Conservation (phyloP, 768 basidiomycete species). For the Calocera viscosa region DNA sequence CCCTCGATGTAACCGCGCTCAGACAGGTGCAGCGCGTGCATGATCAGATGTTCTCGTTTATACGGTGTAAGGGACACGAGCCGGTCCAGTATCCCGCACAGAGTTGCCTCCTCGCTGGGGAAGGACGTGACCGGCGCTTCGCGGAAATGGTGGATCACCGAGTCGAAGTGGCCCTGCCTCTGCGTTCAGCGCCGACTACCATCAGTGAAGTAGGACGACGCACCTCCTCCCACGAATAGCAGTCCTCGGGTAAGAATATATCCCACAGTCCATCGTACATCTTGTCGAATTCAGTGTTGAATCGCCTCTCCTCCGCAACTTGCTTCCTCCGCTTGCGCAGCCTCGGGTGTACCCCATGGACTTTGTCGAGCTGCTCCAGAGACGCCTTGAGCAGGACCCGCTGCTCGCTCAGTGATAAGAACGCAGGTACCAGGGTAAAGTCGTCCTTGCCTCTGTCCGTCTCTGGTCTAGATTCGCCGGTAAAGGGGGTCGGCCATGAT, state of each 20-base stretch:
- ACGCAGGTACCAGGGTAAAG: neutral
- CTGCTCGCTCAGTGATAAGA: neutral
- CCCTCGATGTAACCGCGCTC: constrained; percentile 28
- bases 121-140: constrained; percentile 24
- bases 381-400: neutral
- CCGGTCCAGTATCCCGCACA: constrained; percentile 18
- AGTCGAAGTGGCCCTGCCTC: constrained; percentile 27
- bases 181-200: neutral
- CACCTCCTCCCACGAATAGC: neutral
- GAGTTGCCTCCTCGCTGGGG: constrained; percentile 16
- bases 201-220: neutral
- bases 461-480: neutral
- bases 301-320: neutral
- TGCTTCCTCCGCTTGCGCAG: neutral
- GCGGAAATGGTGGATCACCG: constrained; percentile 26
- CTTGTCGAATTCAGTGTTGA: neutral
- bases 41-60: constrained; percentile 15
- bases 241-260: neutral
- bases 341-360: neutral
- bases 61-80: constrained; percentile 22
- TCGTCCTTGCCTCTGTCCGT: neutral
- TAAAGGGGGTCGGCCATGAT: neutral
- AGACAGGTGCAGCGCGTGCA: constrained; percentile 31
- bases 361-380: neutral
- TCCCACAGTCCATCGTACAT: neutral